A percentile compares a stretch with the other conserved stretches of the same genome.
Evolutionary conservation across 208 protist genomes (phyloP).

Genomic region (Leishmania turanica): DNA sequence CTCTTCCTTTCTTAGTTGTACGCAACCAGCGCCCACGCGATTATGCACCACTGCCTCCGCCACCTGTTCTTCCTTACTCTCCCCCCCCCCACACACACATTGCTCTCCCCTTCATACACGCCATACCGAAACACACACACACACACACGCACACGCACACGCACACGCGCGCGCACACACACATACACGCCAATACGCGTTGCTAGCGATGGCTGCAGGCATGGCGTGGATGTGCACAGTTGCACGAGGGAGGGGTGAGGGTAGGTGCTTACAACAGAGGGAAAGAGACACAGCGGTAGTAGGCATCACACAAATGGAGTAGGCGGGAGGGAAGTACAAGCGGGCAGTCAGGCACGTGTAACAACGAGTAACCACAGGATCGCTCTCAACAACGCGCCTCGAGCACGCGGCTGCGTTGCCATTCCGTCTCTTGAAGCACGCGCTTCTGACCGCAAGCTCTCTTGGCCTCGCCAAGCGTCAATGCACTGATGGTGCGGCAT

Average conservation of each 20-base stretch:
- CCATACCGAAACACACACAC: background rate
- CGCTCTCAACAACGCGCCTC: background rate
- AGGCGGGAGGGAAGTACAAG: background rate
- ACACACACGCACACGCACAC: background rate
- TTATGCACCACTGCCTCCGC: background rate
- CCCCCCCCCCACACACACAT: no score
- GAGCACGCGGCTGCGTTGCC: background rate
- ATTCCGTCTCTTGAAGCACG: background rate
- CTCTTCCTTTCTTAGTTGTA: background rate
- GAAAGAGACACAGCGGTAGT: background rate
- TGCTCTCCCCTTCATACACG: background rate
- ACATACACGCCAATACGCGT: background rate
- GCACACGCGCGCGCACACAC: background rate
- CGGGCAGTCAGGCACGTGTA: background rate
- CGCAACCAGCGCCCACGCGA: background rate
- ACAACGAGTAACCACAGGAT: background rate
- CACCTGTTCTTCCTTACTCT: background rate
- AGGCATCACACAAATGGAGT: background rate
- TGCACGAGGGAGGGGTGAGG: background rate
- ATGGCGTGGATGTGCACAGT: background rate
- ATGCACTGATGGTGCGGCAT: background rate
- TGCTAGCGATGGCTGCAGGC: background rate
- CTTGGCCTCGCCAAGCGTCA: background rate
- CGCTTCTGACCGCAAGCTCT: background rate
- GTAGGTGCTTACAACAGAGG: background rate